Percentiles rank a stretch among this genome's conserved stretches.
These are phyloP conservation scores for Clitopilus hobsonii DNA, from an alignment of 768 basidiomycete species.

Conservation along the genomic window DNA sequence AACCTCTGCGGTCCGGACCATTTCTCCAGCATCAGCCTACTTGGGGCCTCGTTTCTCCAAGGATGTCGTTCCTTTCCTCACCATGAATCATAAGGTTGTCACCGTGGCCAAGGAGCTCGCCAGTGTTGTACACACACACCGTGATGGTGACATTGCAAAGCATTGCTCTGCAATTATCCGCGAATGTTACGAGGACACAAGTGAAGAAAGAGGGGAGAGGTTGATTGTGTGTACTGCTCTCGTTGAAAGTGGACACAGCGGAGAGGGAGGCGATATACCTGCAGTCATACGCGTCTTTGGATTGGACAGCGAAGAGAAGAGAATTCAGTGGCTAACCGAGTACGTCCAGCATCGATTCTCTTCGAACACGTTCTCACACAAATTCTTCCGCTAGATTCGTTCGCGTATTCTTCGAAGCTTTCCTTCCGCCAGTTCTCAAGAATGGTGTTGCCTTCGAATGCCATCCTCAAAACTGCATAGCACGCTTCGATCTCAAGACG, in stretches of 20 bases:
- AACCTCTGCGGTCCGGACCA: constrained; percentile 54
- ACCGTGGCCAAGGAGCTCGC: constrained; percentile 55
- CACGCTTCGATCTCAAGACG: constrained; percentile 44
- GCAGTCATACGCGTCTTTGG: constrained; percentile 46
- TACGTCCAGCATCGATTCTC: constrained; percentile 15
- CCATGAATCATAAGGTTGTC: constrained; percentile 41
- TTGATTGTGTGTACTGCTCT: constrained; percentile 54
- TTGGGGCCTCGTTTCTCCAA: constrained; percentile 52
- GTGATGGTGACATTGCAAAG: constrained; percentile 46
- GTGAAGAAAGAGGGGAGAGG: constrained; percentile 43
- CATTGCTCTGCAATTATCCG: constrained; percentile 51
- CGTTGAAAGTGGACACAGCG: constrained; percentile 49
- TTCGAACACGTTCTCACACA: constrained; percentile 4
- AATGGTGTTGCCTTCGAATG: constrained; percentile 59
- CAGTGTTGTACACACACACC: constrained; percentile 42
- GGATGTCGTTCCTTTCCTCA: constrained; percentile 44
- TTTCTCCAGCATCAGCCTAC: constrained; percentile 55
- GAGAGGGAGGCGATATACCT: constrained; percentile 37
- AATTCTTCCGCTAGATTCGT: constrained; percentile 30
- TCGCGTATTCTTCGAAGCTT: constrained; percentile 47
- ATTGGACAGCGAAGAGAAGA: constrained; percentile 47
- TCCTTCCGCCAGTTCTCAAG: constrained; percentile 46
- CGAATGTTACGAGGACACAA: constrained; percentile 44
- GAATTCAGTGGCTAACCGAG: constrained; percentile 46
- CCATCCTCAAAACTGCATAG: constrained; percentile 57